Evolutionary conservation across 176 grass and related monocot genomes (phyloP), one percentile per base, ranked within the genome.

Genomic region (Melocanna baccifera): DNA sequence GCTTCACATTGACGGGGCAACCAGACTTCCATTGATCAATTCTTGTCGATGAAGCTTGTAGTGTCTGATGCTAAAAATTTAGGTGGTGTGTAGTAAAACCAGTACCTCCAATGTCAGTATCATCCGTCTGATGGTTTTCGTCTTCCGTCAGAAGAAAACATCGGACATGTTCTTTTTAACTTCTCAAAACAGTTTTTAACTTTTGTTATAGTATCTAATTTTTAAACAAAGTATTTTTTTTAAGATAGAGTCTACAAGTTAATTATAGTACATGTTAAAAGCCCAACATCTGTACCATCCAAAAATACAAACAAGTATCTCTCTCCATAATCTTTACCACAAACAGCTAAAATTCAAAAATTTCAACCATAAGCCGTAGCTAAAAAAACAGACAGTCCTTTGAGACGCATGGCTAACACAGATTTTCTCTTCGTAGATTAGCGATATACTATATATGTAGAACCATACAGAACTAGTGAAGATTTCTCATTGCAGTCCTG

Each of bases 1-100:
- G 96, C 73, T 58, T 94, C 77, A 99, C 93, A 29, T 99, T 93
- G 13, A 99, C 96, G 0, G 96, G 91, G 19, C 96, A 96, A 76
- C 96, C 93, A 9, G 96, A 99, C 87, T 99, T 99, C 81, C 76
- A 81, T n/a, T 94, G 80, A 94, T 86, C 42, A 57, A 5, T 16
- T 78, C 15, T 66, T 37, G 42, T 32, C 41, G 39, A 25, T 5
- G 25, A 85, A 78, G 39, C 42, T 56, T 58, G 59, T 50, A 43
- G 43, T 25, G 67, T 82, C 39, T 82, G 67, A 67, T 77, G 50
- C 40, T 76, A 52, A 45, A 75, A 41, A 42, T 50, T 73, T 72
- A 58, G 32, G 39, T 22, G 1, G 22, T 90, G 61, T 90, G 53
- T 62, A 75, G 69, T 13, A 41, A 69, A 45, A 9, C 25, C 9